Evolutionary conservation across 768 basidiomycete species (phyloP).

Genomic region (Mycena pura): DNA sequence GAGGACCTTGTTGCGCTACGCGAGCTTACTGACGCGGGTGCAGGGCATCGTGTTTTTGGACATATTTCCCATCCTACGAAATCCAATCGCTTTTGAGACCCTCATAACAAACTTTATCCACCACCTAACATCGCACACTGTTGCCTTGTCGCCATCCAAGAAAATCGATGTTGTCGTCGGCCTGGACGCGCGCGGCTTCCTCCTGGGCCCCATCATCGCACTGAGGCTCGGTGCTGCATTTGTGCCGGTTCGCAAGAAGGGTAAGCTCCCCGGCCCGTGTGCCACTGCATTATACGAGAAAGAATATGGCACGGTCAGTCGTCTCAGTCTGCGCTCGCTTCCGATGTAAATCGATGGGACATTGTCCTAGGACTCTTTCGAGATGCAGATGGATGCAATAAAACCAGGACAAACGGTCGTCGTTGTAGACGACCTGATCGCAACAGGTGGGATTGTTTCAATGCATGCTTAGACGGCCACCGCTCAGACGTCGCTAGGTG

Average conservation of each 20-base stretch:
- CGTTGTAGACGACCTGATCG: constrained; percentile 94
- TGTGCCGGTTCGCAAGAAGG: constrained; percentile 92
- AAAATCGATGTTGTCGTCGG: constrained; percentile 94
- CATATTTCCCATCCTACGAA: constrained; percentile 90
- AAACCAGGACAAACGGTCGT: constrained; percentile 82
- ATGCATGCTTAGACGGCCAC: not conserved
- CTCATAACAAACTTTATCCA: constrained; percentile 89
- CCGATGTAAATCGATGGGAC: not conserved
- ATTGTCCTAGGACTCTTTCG: constrained; percentile 81
- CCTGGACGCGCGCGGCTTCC: constrained; percentile 94
- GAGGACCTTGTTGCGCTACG: constrained; percentile 18
- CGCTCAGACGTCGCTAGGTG: constrained; percentile 56
- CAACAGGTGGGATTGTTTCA: constrained; percentile 71
- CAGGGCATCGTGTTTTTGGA: constrained; percentile 94
- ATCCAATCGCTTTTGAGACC: constrained; percentile 88
- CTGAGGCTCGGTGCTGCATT: constrained; percentile 91
- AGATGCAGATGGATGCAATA: constrained; percentile 92
- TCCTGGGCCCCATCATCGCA: constrained; percentile 92
- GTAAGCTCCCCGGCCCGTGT: constrained; percentile 92
- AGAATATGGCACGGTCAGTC: constrained; percentile 87
- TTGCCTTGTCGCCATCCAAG: constrained; percentile 61
- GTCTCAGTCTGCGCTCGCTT: not conserved
- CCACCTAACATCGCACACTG: constrained; percentile 82
- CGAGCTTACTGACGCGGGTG: not conserved
- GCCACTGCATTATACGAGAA: constrained; percentile 81